phyloP scores from a whole-genome alignment of 2,329 filamentous ascomycete species.

The Sclerotinia minor region DNA sequence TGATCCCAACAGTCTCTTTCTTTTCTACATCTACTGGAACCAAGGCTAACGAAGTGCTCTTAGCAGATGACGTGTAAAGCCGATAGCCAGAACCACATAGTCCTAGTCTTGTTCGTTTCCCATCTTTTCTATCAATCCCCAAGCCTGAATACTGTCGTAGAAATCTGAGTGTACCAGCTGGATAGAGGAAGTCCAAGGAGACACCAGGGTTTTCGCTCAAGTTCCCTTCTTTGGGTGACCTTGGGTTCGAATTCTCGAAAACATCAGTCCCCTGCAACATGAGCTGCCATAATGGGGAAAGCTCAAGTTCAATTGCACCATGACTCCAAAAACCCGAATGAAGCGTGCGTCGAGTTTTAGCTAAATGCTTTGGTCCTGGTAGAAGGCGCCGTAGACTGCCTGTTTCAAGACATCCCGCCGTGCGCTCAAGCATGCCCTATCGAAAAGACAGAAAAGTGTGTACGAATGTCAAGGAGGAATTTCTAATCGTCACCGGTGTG shows the following conservation, averaged over 20 bases:
- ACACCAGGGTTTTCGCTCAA: conserved; percentile 29
- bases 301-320: conserved; percentile 45
- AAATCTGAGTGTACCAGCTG: conserved; percentile 43
- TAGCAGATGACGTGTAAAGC: conserved; percentile 42
- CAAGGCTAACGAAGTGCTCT: conserved; percentile 25
- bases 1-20: not conserved
- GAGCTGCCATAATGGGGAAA: conserved; percentile 39
- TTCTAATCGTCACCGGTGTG: conserved; percentile 23
- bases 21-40: conserved; percentile 10
- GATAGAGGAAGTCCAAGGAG: conserved; percentile 46
- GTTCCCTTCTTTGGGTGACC: conserved; percentile 24
- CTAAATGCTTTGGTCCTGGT: conserved; percentile 41
- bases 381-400: conserved; percentile 54
- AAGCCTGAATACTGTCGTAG: conserved; percentile 40
- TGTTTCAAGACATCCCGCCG: conserved; percentile 57
- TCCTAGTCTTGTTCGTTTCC: conserved; percentile 28
- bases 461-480: not conserved
- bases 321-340: conserved; percentile 59
- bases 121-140: conserved; percentile 36
- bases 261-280: conserved; percentile 33
- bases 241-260: conserved; percentile 26
- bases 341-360: conserved; percentile 49
- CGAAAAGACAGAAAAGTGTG: not conserved
- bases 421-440: conserved; percentile 59
- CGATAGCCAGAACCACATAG: conserved; percentile 37